phyloP scores from a whole-genome alignment of 2,329 filamentous ascomycete species.

The Ophiognomonia clavigignenti-juglandacearum region DNA sequence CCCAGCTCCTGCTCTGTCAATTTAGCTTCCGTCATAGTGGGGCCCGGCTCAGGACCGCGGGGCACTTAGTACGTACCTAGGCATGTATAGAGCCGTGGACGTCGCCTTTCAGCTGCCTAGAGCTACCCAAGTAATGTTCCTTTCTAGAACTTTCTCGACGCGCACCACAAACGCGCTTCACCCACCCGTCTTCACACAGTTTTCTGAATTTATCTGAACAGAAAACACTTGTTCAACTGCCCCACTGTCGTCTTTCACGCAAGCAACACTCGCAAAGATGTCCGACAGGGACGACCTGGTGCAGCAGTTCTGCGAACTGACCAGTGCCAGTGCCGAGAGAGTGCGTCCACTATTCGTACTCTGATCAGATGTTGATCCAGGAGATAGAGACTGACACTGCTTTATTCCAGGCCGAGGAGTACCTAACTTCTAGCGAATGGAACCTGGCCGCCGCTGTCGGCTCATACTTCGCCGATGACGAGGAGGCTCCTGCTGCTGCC shows the following conservation, averaged over 20 bases:
- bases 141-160: too few species aligned
- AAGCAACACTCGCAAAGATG: slow-evolving; percentile 25
- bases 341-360: slow-evolving; percentile 26
- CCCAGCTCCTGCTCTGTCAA: slow-evolving; percentile 11
- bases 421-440: slow-evolving; percentile 62
- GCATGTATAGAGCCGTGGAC: too few species aligned
- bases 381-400: not conserved
- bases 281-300: slow-evolving; percentile 38
- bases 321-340: slow-evolving; percentile 43
- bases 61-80: too few species aligned
- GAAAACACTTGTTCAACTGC: not conserved
- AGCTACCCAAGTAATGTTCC: too few species aligned
- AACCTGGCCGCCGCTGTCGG: slow-evolving; percentile 59
- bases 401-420: slow-evolving; percentile 57
- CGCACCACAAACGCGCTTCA: not conserved
- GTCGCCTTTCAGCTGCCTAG: slow-evolving; percentile 9
- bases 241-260: not conserved
- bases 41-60: slow-evolving; percentile 4
- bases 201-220: too few species aligned
- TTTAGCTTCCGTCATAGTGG: slow-evolving; percentile 8
- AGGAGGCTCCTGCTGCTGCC: slow-evolving; percentile 42
- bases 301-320: slow-evolving; percentile 52
- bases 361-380: not conserved
- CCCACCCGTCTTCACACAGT: not conserved
- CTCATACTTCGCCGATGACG: slow-evolving; percentile 56